Conservation (phyloP, 176 grass and related monocot genomes). For the Luzula sylvatica region DNA sequence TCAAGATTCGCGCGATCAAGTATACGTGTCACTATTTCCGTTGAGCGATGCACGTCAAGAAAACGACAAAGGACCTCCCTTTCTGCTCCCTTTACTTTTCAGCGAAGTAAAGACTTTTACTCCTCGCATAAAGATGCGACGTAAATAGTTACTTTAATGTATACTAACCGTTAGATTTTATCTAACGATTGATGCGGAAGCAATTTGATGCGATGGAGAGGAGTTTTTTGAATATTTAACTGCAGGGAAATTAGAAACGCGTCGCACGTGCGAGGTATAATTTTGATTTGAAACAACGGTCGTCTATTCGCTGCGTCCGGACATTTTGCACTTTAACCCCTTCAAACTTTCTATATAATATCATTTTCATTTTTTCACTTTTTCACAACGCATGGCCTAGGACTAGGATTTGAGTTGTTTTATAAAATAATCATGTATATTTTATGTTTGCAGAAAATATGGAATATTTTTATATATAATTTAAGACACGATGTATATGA, state of each 20-base stretch:
- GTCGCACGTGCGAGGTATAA: background rate
- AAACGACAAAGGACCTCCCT: conserved; percentile 6
- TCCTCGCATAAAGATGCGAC: background rate
- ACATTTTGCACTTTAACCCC: conserved; percentile 1
- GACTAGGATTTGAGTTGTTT: no score
- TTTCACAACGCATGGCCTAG: no score
- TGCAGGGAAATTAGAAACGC: conserved; percentile 12
- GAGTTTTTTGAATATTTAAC: background rate
- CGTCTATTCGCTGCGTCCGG: conserved; percentile 22
- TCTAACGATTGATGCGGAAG: background rate
- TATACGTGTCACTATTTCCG: background rate
- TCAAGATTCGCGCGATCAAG: background rate
- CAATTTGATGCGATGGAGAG: background rate
- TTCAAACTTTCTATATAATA: no score
- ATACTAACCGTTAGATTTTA: background rate
- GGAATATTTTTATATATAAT: no score
- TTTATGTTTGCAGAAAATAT: no score
- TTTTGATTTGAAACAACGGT: conserved; percentile 9
- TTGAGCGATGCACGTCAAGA: background rate
- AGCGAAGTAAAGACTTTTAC: background rate
- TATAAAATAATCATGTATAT: no score
- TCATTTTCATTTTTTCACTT: no score
- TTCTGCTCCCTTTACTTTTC: conserved; percentile 1
- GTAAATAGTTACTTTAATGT: background rate
- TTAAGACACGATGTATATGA: no score